phyloP scores from a whole-genome alignment of 805 yeast genomes.

The Deakozyma indianensis region DNA sequence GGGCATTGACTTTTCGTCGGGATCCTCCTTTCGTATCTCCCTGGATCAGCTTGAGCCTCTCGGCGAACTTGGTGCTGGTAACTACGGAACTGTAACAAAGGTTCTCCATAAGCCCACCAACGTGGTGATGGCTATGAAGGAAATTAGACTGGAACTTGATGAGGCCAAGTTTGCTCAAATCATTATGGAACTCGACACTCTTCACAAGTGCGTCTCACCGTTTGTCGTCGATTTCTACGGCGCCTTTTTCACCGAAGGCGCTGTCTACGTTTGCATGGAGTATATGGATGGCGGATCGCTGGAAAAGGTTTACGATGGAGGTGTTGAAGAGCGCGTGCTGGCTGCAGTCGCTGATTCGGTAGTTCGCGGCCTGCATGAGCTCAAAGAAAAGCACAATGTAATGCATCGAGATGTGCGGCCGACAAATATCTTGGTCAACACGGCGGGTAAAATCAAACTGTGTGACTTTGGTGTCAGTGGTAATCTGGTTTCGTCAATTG shows the following conservation, averaged over 20 bases:
- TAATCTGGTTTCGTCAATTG: conserved; percentile 84
- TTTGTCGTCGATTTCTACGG: conserved; percentile 94
- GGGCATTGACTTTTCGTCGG: conserved; percentile 83
- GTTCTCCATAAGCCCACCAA: conserved; percentile 89
- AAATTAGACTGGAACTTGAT: conserved; percentile 82
- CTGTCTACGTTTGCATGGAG: conserved; percentile 97
- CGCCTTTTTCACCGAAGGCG: conserved; percentile 94
- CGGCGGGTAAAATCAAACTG: conserved; percentile 73
- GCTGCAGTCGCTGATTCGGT: conserved; percentile 72
- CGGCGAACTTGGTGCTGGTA: conserved; percentile 88
- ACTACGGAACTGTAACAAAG: conserved; percentile 90
- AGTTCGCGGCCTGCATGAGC: conserved; percentile 63
- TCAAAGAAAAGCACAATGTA: conserved; percentile 82
- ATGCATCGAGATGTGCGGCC: conserved; percentile 97
- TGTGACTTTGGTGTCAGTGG: conserved; percentile 97
- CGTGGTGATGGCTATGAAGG: conserved; percentile 93
- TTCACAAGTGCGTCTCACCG: conserved; percentile 82
- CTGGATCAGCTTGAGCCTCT: conserved; percentile 57
- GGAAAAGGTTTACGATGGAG: conserved; percentile 70
- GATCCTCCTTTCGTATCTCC: conserved; percentile 74
- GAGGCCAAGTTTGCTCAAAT: conserved; percentile 90
- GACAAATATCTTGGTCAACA: conserved; percentile 75
- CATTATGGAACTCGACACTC: conserved; percentile 86
- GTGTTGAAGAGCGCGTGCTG: conserved; percentile 64
- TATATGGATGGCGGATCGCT: conserved; percentile 94